Conservation (phyloP, 148 eudicot genomes). For the Rhododendron mucronatum region DNA sequence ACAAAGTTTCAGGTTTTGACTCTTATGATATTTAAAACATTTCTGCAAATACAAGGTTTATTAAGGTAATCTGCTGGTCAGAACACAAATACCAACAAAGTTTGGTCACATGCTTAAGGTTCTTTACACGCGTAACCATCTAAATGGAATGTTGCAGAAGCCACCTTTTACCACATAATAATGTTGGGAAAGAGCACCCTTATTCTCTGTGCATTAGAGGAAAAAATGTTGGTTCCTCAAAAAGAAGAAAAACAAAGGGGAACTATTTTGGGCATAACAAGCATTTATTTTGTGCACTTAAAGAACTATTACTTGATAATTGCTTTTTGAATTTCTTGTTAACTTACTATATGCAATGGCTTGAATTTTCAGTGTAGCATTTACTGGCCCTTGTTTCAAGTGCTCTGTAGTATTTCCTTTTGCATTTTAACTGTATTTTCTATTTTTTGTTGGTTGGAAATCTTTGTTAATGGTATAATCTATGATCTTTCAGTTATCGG, state of each 20-base stretch:
- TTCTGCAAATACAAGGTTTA: not conserved
- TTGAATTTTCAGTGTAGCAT: not conserved
- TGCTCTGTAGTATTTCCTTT: not conserved
- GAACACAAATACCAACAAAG: not conserved
- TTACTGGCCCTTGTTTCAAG: conserved; percentile 1
- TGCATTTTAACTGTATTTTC: not conserved
- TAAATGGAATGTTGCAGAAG: not conserved
- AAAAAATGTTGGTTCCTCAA: not conserved
- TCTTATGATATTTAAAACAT: not conserved
- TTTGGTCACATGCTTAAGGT: not conserved
- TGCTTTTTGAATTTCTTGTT: not conserved
- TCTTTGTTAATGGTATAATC: not conserved
- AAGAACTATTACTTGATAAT: not conserved
- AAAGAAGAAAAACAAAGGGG: not conserved
- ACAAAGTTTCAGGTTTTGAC: not conserved
- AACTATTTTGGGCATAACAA: not conserved
- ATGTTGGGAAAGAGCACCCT: not conserved
- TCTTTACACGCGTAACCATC: not conserved
- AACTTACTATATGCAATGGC: not conserved
- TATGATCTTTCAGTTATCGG: conserved; percentile 61
- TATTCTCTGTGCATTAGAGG: not conserved
- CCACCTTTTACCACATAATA: not conserved
- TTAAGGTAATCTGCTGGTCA: not conserved
- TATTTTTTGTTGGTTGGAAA: conserved; percentile 5
- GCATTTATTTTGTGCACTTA: not conserved